Base-by-base conservation (phyloP, 345 rosid genomes). In the Carallia pectinifolia region DNA sequence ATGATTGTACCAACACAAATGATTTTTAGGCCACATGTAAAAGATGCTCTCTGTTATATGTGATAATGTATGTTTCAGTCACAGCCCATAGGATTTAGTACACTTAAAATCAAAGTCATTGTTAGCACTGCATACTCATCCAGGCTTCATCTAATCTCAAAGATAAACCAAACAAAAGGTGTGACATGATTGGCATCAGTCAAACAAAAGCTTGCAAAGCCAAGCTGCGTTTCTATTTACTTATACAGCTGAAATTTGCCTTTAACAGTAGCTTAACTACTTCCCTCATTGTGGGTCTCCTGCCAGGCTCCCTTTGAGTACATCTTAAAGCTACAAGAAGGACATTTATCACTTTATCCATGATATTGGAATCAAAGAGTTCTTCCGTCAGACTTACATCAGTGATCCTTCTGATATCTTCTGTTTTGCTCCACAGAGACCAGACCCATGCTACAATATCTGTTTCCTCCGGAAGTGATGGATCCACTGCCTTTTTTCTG, bases 231-330 rank as follows among this genome's bases (percentile, higher is more conserved):
- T 27, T 27, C 33, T 56, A 58, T 19, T 74, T 71, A 36, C 65
- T 19, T 62, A 30, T 70, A 38, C 2, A 1, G 10, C 29, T 19
- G 66, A 34, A 2, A 33, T 33, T 33, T 33, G 34, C 2, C 2
- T 33, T 33, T 33, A 4, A 33, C 34, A 33, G 34, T 33, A 33
- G 34, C 34, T 33, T 33, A 33, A 33, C 95, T 16, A 80, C 98
- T 44, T 87, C 85, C 78, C 86, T 85, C 97, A 83, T 93, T 34
- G 82, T 74, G 1, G 92, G 96, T 71, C 98, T 84, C 62, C 30
- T 80, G 54, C 68, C 63, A 3, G 93, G 90, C 29, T 86, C 91
- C 37, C 68, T 70, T 55, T 89, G 86, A 7, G 87, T 85, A 58
- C 97, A 93, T 69, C 82, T 80, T 77, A 89, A 53, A 53, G 92